Percentiles rank a stretch among this genome's conserved stretches.
Conservation (phyloP, 768 basidiomycete species). For the Tulasnella sp. region DNA sequence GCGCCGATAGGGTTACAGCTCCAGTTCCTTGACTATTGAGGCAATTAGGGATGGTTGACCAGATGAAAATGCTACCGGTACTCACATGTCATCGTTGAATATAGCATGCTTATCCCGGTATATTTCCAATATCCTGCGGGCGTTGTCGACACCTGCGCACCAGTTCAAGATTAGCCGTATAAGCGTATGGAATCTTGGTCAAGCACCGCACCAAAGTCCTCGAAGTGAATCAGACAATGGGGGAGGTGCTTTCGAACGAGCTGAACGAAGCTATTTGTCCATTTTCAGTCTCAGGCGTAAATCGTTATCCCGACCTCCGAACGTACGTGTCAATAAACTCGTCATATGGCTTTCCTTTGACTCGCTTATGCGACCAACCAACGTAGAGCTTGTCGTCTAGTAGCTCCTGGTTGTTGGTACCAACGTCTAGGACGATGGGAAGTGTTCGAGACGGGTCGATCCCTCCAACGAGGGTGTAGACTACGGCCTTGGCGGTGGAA, state of each 20-base stretch:
- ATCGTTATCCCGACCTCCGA: not conserved
- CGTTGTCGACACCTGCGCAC: conserved; percentile 56
- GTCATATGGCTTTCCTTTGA: conserved; percentile 72
- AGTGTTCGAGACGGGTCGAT: conserved; percentile 59
- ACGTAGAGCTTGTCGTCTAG: conserved; percentile 58
- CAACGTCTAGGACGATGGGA: conserved; percentile 66
- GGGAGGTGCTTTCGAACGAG: conserved; percentile 70
- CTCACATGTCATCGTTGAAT: conserved; percentile 83
- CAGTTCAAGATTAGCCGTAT: not conserved
- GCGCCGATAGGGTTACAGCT: conserved; percentile 64
- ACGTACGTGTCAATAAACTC: conserved; percentile 66
- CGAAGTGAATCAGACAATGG: conserved; percentile 68
- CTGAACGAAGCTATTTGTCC: conserved; percentile 57
- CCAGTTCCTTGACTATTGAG: conserved; percentile 63
- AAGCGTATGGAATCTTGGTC: not conserved
- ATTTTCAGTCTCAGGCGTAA: not conserved
- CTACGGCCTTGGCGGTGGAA: conserved; percentile 69
- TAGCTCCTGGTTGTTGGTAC: conserved; percentile 64
- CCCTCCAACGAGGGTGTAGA: conserved; percentile 68
- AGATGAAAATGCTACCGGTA: conserved; percentile 24
- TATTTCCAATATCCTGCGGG: conserved; percentile 58
- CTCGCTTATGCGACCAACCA: conserved; percentile 66
- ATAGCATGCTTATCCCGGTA: conserved; percentile 62
- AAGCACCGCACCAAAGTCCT: conserved; percentile 58
- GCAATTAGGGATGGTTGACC: not conserved